These are phyloP conservation scores for Entelexis paramagnoliae DNA, from an alignment of 1,139 yeast species.

Conservation along the genomic window DNA sequence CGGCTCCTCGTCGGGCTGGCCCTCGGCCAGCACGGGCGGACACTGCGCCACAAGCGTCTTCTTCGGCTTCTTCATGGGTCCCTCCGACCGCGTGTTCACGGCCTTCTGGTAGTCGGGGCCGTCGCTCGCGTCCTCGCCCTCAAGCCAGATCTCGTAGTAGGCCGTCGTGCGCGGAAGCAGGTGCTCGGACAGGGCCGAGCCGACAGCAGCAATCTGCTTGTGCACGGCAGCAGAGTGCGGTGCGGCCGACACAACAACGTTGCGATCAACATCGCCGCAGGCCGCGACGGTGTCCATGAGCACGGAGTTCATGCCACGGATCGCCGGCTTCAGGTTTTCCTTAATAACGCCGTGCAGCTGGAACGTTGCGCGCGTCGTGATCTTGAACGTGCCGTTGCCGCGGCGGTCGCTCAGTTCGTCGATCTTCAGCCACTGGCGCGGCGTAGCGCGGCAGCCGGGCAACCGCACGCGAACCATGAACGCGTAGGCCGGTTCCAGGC, in stretches of 20 bases:
- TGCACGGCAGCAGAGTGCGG: conserved; percentile 81
- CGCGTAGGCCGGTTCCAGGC: conserved; percentile 88
- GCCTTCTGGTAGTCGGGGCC: conserved; percentile 53
- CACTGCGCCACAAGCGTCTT: conserved; percentile 76
- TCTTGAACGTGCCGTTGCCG: conserved; percentile 89
- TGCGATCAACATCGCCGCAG: conserved; percentile 97
- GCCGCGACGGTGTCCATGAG: conserved; percentile 94
- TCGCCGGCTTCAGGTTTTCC: conserved; percentile 78
- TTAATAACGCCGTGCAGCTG: conserved; percentile 94
- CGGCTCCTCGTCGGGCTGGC: conserved; percentile 57
- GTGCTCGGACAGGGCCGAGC: conserved; percentile 63
- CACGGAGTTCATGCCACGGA: conserved; percentile 84
- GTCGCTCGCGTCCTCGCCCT: conserved; percentile 61
- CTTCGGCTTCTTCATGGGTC: conserved; percentile 59
- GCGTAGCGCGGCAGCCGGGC: conserved; percentile 87
- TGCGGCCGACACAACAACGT: conserved; percentile 82
- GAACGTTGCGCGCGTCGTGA: conserved; percentile 95
- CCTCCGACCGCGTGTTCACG: conserved; percentile 66
- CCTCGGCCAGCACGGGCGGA: conserved; percentile 25
- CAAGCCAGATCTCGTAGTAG: conserved; percentile 93
- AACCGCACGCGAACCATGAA: conserved; percentile 95
- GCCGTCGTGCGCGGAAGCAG: conserved; percentile 88
- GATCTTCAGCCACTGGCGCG: conserved; percentile 77
- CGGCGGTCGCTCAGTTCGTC: conserved; percentile 72
- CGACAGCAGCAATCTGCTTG: conserved; percentile 55